Evolutionary conservation across 2,329 filamentous ascomycete genomes (phyloP).

Genomic region (Colletotrichum sp.): DNA sequence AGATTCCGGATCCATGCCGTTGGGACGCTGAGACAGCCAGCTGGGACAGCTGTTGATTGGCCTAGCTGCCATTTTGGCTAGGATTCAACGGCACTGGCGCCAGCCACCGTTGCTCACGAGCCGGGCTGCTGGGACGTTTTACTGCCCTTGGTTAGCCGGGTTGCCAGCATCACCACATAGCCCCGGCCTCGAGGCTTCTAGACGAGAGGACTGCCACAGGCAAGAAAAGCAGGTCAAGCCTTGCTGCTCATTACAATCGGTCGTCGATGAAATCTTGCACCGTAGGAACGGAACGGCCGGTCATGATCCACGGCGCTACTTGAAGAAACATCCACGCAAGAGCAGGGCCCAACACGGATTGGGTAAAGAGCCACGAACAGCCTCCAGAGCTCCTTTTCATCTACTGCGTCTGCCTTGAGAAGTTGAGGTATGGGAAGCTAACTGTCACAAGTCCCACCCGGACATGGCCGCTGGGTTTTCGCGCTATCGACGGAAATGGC

Average conservation of each 20-base stretch:
- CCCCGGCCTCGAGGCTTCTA: background rate
- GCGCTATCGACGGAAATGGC: background rate
- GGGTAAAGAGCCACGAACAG: background rate
- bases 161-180: background rate
- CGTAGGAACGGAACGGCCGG: conserved; percentile 2
- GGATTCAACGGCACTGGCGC: conserved; percentile 8
- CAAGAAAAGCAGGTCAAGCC: background rate
- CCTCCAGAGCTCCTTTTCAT: background rate
- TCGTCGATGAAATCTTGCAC: background rate
- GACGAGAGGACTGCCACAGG: background rate
- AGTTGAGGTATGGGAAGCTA: background rate
- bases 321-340: background rate
- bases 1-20: conserved; percentile 17
- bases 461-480: background rate
- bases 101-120: conserved; percentile 3
- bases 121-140: conserved; percentile 7
- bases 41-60: conserved; percentile 5
- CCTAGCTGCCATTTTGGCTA: background rate
- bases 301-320: conserved; percentile 4
- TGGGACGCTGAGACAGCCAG: conserved; percentile 13
- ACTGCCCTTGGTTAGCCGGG: background rate
- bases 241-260: background rate
- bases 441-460: background rate
- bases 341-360: background rate
- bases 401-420: background rate